A percentile compares a stretch with the other conserved stretches of the same genome.
phyloP scores from a whole-genome alignment of 108 stramenopile genomes.

The Aurantiochytrium sp. region DNA sequence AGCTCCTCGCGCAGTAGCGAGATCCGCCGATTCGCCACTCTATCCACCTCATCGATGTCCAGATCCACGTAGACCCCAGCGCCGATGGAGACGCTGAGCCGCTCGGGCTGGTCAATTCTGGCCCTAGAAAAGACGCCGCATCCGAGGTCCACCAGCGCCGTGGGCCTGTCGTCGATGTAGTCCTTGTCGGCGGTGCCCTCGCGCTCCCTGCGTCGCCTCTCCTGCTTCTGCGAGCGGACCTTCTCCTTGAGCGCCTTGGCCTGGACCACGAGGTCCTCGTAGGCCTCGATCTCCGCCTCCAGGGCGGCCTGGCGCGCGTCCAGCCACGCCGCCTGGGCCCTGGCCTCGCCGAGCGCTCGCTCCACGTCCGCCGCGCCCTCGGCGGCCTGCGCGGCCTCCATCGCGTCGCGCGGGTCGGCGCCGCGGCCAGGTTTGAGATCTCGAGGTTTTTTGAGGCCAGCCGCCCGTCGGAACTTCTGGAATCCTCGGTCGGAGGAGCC shows the following conservation, averaged over 20 bases:
- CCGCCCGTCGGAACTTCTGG: too few species aligned
- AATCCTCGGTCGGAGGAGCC: too few species aligned
- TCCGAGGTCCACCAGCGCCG: conserved; percentile 8
- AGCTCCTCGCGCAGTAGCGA: not conserved
- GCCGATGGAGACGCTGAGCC: not conserved
- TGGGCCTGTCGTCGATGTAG: not conserved
- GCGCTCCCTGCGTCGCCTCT: not conserved
- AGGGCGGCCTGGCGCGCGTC: not conserved
- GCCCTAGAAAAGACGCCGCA: not conserved
- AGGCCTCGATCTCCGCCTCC: not conserved
- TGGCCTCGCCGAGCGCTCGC: not conserved
- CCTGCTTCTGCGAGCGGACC: not conserved
- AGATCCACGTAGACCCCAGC: not conserved
- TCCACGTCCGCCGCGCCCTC: not conserved
- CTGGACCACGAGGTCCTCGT: not conserved
- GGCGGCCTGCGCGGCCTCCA: not conserved
- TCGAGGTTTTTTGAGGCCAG: too few species aligned
- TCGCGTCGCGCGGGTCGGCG: too few species aligned
- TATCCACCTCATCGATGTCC: not conserved
- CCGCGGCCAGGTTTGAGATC: too few species aligned
- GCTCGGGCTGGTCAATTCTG: not conserved
- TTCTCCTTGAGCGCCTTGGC: not conserved
- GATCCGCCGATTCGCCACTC: not conserved
- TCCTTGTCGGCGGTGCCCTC: not conserved
- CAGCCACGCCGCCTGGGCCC: not conserved